phyloP scores from a whole-genome alignment of 106 monocot genomes.

The Dioscorea zingiberensis region DNA sequence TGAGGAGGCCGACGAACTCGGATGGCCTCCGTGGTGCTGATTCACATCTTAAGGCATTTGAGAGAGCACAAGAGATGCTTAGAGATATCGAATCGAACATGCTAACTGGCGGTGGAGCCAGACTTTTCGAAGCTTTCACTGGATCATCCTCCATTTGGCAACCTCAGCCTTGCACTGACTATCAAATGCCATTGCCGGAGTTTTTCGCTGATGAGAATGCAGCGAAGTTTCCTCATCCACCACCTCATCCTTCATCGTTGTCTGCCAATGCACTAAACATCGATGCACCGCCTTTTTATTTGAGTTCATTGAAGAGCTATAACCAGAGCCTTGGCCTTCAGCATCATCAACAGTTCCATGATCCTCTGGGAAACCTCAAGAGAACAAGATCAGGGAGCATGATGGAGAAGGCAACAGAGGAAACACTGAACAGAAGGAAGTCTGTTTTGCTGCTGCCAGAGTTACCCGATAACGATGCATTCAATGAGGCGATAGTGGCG shows the following conservation, averaged over 20 bases:
- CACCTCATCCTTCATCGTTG: no score
- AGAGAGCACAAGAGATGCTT: constrained; percentile 92
- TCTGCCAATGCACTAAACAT: constrained; percentile 45
- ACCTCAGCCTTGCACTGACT: constrained; percentile 73
- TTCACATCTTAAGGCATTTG: constrained; percentile 86
- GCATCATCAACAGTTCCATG: constrained; percentile 20
- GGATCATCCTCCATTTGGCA: constrained; percentile 64
- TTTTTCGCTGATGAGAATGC: constrained; percentile 63
- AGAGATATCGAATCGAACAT: constrained; percentile 51
- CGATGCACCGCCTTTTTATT: constrained; percentile 73
- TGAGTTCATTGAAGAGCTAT: constrained; percentile 2
- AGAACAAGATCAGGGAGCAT: constrained; percentile 49
- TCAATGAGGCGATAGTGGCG: constrained; percentile 72
- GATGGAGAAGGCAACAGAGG: constrained; percentile 9
- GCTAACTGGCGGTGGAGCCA: constrained; percentile 5
- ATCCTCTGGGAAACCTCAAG: constrained; percentile 56
- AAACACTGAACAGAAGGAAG: constrained; percentile 1
- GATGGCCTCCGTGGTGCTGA: constrained; percentile 60
- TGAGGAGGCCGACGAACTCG: constrained; percentile 31
- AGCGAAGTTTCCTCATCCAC: background rate
- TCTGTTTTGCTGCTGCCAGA: constrained; percentile 27
- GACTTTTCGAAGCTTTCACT: constrained; percentile 38
- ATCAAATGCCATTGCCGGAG: background rate
- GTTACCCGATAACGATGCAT: constrained; percentile 65
- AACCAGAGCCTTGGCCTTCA: background rate